Percentiles rank a stretch among this genome's conserved stretches.
Conservation (phyloP, 1,284 basidiomycete species). For the Cystobasidium sp. region DNA sequence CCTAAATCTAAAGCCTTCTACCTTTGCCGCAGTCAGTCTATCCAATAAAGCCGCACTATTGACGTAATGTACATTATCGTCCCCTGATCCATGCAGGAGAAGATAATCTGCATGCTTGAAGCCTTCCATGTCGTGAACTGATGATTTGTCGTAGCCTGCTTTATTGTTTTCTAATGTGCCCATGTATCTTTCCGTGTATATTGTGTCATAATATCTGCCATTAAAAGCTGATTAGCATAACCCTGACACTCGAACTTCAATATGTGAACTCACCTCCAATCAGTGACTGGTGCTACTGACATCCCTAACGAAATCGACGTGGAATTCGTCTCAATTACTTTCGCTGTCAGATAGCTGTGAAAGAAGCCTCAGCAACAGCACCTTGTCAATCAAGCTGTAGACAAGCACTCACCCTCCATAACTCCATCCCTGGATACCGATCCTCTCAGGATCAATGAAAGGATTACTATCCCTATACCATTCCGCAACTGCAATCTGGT, state of each 20-base stretch:
- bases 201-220: slow-evolving; percentile 65
- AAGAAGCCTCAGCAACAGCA: background rate
- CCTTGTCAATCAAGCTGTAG: background rate
- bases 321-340: slow-evolving; percentile 70
- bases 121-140: slow-evolving; percentile 80
- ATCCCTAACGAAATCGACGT: slow-evolving; percentile 76
- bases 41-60: slow-evolving; percentile 90
- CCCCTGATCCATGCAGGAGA: slow-evolving; percentile 88
- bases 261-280: slow-evolving; percentile 57
- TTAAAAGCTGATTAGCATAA: slow-evolving; percentile 45
- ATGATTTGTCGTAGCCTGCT: slow-evolving; percentile 79
- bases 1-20: slow-evolving; percentile 82
- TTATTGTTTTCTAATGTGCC: slow-evolving; percentile 75
- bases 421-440: slow-evolving; percentile 96
- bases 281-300: slow-evolving; percentile 69
- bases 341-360: slow-evolving; percentile 75
- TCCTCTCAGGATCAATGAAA: slow-evolving; percentile 72
- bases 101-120: slow-evolving; percentile 79
- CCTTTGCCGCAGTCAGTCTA: slow-evolving; percentile 77
- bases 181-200: slow-evolving; percentile 90
- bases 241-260: slow-evolving; percentile 61
- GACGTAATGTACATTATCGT: slow-evolving; percentile 73
- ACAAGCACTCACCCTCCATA: slow-evolving; percentile 69
- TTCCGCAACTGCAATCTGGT: slow-evolving; percentile 80
- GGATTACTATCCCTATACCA: slow-evolving; percentile 56